Percentiles rank a stretch among this genome's conserved stretches.
phyloP scores from a whole-genome alignment of 805 yeast species.

The Cyberlindnera subsufficiens region DNA sequence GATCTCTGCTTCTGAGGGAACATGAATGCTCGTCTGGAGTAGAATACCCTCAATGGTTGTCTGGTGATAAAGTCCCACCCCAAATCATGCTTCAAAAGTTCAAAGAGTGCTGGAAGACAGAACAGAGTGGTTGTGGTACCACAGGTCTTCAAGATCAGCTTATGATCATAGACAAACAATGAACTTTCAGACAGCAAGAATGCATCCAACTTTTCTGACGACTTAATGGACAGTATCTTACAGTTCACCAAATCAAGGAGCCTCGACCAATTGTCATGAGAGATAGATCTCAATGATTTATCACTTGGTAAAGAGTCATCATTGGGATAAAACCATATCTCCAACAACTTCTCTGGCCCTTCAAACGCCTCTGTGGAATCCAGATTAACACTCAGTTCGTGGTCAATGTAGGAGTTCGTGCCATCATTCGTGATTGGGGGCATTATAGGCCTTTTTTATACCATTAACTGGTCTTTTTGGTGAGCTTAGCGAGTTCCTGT shows the following conservation, averaged over 20 bases:
- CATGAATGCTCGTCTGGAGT: conserved; percentile 89
- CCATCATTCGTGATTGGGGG: conserved; percentile 31
- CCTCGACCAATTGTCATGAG: conserved; percentile 60
- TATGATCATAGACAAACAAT: conserved; percentile 82
- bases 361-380: conserved; percentile 93
- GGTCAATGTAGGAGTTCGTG: conserved; percentile 59
- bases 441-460: conserved; percentile 5
- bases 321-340: conserved; percentile 75
- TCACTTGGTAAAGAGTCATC: conserved; percentile 27
- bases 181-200: conserved; percentile 86
- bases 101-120: conserved; percentile 64
- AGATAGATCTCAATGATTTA: conserved; percentile 59
- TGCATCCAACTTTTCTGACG: conserved; percentile 65
- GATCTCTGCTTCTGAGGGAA: conserved; percentile 80
- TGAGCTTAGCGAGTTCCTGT: not conserved
- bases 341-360: conserved; percentile 93
- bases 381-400: conserved; percentile 66
- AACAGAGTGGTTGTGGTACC: conserved; percentile 90
- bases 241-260: conserved; percentile 81
- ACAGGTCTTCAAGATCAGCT: conserved; percentile 84
- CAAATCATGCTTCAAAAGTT: conserved; percentile 37
- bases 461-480: no score
- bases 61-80: conserved; percentile 33
- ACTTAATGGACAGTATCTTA: conserved; percentile 76
- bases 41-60: conserved; percentile 64